Percentiles rank a stretch among this genome's conserved stretches.
phyloP scores from a whole-genome alignment of 2,329 filamentous ascomycete genomes.

The Aspergillus spinulosporus region DNA sequence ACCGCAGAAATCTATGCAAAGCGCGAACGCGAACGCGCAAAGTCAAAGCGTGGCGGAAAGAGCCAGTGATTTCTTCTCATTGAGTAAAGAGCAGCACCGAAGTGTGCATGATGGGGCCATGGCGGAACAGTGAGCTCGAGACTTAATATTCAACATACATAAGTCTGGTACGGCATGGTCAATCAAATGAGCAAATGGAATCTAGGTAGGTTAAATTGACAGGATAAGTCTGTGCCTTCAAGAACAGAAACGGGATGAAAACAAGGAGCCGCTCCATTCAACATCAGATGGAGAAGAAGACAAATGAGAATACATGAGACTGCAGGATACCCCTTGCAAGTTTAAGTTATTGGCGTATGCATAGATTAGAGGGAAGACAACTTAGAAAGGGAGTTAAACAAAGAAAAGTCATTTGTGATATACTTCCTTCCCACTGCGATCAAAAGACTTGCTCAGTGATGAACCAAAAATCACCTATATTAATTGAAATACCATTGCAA shows the following conservation, averaged over 20 bases:
- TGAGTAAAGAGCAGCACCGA: not conserved
- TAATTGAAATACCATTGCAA: no score
- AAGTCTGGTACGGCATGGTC: not conserved
- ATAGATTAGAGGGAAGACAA: no score
- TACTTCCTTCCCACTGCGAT: no score
- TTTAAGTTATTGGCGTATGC: no score
- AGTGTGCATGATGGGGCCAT: not conserved
- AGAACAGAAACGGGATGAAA: not conserved
- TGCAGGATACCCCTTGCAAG: not conserved
- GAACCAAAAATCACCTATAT: no score
- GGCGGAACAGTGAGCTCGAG: not conserved
- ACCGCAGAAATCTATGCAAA: conserved; percentile 91
- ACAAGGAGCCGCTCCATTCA: conserved; percentile 8
- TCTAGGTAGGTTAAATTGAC: not conserved
- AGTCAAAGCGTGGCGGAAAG: conserved; percentile 40
- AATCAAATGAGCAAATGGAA: not conserved
- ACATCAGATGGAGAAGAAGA: conserved; percentile 1
- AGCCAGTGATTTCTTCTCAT: conserved; percentile 28
- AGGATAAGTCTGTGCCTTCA: not conserved
- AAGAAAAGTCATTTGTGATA: no score
- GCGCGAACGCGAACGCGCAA: conserved; percentile 48
- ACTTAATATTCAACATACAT: conserved; percentile 34
- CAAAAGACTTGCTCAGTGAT: no score
- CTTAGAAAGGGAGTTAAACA: no score
- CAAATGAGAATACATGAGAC: not conserved